Evolutionary conservation across 176 grass and related monocot species (phyloP), one percentile per base, ranked within the genome.

Genomic region (Oropetium thomaeum): DNA sequence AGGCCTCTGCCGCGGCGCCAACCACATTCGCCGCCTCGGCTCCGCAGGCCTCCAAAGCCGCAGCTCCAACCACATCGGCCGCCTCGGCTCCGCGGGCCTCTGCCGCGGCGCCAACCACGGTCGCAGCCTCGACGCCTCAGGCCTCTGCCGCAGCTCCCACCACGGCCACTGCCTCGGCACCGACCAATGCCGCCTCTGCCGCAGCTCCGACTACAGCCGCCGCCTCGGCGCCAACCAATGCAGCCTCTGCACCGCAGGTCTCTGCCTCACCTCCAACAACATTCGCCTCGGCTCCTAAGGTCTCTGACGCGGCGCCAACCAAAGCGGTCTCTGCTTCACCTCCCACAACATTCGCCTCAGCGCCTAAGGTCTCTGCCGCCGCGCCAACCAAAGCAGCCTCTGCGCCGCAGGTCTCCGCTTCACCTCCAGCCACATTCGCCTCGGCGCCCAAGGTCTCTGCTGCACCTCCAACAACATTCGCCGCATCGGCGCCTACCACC

Each of bases 401-500:
- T 1, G 34, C 80, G 9, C 70, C 81, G 2, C 64, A 54, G 55
- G 23, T 8, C 63, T 54, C n/a, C 51, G 15, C 53, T 11, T 11
- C 88, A 8, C 88, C 88, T 14, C 57, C 84, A 8, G 73, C 69
- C 1, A 54, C 57, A 7, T 45, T 79, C 2, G 66, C 78, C 29
- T 57, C 81, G 3, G 51, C 58, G 15, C 16, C 81, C 0, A 51
- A 83, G 30, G 58, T 75, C 5, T 54, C 87, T 2, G 5, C 77
- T 7, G 28, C 60, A 5, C 44, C 44, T 13, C 14, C 44, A n/a
- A n/a, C n/a, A n/a, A n/a, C 35, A 37, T 37, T 37, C 35, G 35
- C 35, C 35, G 3, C 35, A 37, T 3, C 35, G 35, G 41, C 41
- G 4, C 31, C 71, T 4, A 27, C 74, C 7, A 70, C 81, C 2